Evolutionary conservation across 805 yeast species (phyloP).

Genomic region (Starmerella vitae): DNA sequence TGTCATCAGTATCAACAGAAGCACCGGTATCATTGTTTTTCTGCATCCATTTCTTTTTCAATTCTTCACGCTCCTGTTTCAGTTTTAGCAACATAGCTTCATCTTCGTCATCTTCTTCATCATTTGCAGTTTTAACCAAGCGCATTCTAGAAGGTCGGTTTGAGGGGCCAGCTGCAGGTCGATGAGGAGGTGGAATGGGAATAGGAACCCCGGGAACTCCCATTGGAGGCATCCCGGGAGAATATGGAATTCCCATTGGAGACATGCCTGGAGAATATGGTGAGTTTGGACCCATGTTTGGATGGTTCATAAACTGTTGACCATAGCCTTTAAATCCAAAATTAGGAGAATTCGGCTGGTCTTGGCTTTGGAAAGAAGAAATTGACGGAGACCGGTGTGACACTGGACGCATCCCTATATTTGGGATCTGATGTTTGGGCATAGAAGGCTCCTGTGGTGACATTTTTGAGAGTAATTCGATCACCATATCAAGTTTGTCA

Average conservation of each 20-base stretch:
- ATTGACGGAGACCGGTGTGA: constrained; percentile 8
- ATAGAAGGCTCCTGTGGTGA: background rate
- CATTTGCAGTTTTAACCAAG: constrained; percentile 9
- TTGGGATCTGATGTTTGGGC: background rate
- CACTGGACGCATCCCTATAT: background rate
- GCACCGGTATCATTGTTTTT: background rate
- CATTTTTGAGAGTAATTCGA: constrained; percentile 26
- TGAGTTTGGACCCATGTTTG: too few species aligned
- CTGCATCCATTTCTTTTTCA: constrained; percentile 19
- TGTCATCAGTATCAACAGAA: too few species aligned
- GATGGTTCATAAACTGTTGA: too few species aligned
- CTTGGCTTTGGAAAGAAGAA: background rate
- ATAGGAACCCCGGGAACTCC: too few species aligned
- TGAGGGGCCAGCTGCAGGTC: background rate
- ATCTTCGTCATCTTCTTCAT: constrained; percentile 16
- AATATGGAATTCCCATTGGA: too few species aligned
- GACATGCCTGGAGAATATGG: too few species aligned
- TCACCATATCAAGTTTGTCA: constrained; percentile 26
- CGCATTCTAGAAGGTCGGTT: constrained; percentile 21
- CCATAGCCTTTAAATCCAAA: too few species aligned
- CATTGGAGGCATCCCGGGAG: too few species aligned
- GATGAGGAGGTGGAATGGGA: too few species aligned
- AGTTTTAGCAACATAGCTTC: constrained; percentile 18
- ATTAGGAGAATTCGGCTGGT: too few species aligned
- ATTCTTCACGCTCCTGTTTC: constrained; percentile 16